These are phyloP conservation scores for Dendrothele bispora DNA, from an alignment of 768 basidiomycete species.

Conservation along the genomic window DNA sequence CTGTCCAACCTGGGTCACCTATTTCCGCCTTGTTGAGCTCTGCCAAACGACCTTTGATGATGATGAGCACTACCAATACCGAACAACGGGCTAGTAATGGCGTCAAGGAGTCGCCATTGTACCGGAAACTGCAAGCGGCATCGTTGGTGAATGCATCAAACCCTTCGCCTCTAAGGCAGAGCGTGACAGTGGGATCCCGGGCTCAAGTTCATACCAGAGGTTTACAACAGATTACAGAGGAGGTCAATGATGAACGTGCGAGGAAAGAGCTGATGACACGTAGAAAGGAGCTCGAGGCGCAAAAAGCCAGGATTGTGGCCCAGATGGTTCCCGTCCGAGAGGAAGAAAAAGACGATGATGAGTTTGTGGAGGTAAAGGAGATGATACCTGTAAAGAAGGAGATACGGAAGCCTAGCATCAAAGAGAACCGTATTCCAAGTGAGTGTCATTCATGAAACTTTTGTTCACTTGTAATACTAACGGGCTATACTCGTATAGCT, in stretches of 20 bases:
- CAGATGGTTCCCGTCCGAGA: conserved; percentile 79
- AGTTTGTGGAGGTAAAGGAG: conserved; percentile 35
- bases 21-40: conserved; percentile 90
- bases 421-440: conserved; percentile 7
- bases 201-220: conserved; percentile 34
- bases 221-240: conserved; percentile 45
- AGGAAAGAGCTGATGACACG: conserved; percentile 36
- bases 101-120: conserved; percentile 38
- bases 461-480: background rate
- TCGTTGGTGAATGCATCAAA: conserved; percentile 30
- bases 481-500: background rate
- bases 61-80: conserved; percentile 55
- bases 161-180: conserved; percentile 43
- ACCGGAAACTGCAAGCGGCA: conserved; percentile 59
- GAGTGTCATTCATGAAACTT: background rate
- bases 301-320: conserved; percentile 91
- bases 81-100: conserved; percentile 2
- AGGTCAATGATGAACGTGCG: conserved; percentile 36
- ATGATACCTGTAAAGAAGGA: conserved; percentile 25
- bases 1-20: conserved; percentile 92
- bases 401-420: conserved; percentile 15
- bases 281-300: conserved; percentile 80
- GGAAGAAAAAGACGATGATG: conserved; percentile 32
- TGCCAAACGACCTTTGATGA: conserved; percentile 82
- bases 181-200: conserved; percentile 33